phyloP scores from a whole-genome alignment of 2,329 filamentous ascomycete species.

The Xylariaceae sp. region DNA sequence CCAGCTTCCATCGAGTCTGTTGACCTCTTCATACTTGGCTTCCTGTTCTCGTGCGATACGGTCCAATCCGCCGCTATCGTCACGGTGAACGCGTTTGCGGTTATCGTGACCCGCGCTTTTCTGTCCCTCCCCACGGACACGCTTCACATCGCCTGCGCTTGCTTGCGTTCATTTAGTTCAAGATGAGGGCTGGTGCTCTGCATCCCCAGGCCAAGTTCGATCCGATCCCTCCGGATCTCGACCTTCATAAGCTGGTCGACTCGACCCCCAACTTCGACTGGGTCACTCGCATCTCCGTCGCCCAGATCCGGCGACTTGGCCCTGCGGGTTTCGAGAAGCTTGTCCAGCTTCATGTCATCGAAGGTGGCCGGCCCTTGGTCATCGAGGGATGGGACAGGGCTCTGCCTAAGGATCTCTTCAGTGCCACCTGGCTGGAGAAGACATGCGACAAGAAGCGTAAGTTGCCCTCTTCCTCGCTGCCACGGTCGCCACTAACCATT shows the following conservation, averaged over 20 bases:
- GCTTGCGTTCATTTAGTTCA: constrained; percentile 21
- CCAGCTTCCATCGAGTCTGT: background rate
- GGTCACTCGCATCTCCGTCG: constrained; percentile 71
- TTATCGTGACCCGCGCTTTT: constrained; percentile 1
- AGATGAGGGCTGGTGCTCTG: constrained; percentile 63
- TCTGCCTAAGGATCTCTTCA: constrained; percentile 74
- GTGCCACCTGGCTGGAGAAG: constrained; percentile 69
- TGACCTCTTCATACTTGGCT: background rate
- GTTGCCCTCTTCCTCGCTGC: constrained; percentile 25
- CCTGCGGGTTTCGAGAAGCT: constrained; percentile 80
- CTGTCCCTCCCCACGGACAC: background rate
- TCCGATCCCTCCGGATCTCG: constrained; percentile 79
- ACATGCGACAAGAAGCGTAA: constrained; percentile 74
- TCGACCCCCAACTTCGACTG: constrained; percentile 79
- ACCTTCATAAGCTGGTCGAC: constrained; percentile 71
- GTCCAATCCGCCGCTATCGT: background rate
- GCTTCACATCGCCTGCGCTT: background rate
- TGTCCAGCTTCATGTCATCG: constrained; percentile 75
- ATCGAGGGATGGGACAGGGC: constrained; percentile 81
- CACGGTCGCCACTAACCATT: constrained; percentile 21
- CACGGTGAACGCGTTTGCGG: constrained; percentile 10
- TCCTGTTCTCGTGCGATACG: background rate
- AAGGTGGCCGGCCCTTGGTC: constrained; percentile 80
- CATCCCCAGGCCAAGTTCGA: constrained; percentile 87
- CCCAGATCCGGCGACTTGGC: constrained; percentile 72